Base-by-base conservation (phyloP, 441 rosid genomes). In the Pelargonium australe region DNA sequence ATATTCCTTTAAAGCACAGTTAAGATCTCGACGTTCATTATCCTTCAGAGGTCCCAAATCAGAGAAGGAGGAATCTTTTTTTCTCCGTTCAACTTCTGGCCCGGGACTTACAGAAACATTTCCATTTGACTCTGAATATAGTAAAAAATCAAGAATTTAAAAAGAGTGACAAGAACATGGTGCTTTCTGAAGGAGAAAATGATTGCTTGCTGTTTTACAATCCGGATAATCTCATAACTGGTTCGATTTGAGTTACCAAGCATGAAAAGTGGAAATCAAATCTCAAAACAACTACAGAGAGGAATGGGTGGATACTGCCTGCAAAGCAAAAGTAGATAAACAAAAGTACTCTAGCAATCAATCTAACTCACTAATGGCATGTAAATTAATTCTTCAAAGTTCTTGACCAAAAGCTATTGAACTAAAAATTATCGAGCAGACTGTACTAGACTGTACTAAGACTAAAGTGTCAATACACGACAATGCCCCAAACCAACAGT, bases 1-100 rank as follows among this genome's bases (percentile, higher is more conserved):
- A 84, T 93, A 93, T 74, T 93, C 97, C 82, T 93, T 91, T 70
- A 93, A 89, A 9, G 95, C 98, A 82, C 89, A 93, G 75, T 91
- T 91, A 73, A 93, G 88, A 81, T 93, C 96, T 63, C 77, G 80
- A 58, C 96, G 90, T 84, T 93, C 98, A 68, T 73, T 83, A 77
- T 83, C 85, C 86, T 91, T 89, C 83, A 93, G 74, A 76, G 89
- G 86, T 45, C 98, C 98, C 79, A 91, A 75, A 78, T 88, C 90
- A 74, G 86, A 80, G 60, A 82, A 83, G 75, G 86, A 78, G 74
- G 73, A 68, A 23, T 79, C 92, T 73, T 79, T 88, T 85, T 82
- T 86, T 72, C 82, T 75, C 74, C 85, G 74, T 68, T 79, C 80
- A 77, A 80, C 64, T 41, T 88, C 95, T 40, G 80, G 76, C 73